These are phyloP conservation scores for Komagataella kurtzmanii DNA, from an alignment of 805 yeast genomes.

Conservation along the genomic window DNA sequence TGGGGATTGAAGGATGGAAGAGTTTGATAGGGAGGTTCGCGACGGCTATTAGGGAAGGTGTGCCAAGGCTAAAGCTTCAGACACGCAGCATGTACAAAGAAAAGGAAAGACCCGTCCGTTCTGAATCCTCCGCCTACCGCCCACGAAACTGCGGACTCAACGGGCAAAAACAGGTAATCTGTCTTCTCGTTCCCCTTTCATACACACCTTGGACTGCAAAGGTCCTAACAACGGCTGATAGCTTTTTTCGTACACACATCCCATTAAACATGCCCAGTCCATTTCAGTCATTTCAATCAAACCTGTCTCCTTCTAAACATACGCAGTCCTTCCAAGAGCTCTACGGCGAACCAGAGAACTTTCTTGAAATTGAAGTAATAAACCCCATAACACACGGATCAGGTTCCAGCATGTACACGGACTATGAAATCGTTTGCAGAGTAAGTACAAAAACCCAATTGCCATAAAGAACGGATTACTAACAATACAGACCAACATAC, in stretches of 20 bases:
- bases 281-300: constrained; percentile 16
- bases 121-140: neutral
- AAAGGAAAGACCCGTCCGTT: neutral
- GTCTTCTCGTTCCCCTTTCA: neutral
- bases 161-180: neutral
- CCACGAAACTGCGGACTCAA: neutral
- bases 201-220: neutral
- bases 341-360: constrained; percentile 91
- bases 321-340: constrained; percentile 64
- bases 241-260: constrained; percentile 3
- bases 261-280: constrained; percentile 14
- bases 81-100: neutral
- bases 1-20: neutral
- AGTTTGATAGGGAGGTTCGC: neutral
- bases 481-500: constrained; percentile 55
- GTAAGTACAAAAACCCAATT: constrained; percentile 12
- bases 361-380: constrained; percentile 76
- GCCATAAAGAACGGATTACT: neutral
- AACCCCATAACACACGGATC: constrained; percentile 68
- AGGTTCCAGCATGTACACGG: constrained; percentile 66
- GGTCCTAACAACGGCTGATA: neutral
- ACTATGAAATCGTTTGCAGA: constrained; percentile 79
- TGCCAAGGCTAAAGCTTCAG: neutral
- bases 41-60: neutral
- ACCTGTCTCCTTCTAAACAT: constrained; percentile 9